Conservation (phyloP, 2,329 filamentous ascomycete genomes). For the Lomentospora prolificans region DNA sequence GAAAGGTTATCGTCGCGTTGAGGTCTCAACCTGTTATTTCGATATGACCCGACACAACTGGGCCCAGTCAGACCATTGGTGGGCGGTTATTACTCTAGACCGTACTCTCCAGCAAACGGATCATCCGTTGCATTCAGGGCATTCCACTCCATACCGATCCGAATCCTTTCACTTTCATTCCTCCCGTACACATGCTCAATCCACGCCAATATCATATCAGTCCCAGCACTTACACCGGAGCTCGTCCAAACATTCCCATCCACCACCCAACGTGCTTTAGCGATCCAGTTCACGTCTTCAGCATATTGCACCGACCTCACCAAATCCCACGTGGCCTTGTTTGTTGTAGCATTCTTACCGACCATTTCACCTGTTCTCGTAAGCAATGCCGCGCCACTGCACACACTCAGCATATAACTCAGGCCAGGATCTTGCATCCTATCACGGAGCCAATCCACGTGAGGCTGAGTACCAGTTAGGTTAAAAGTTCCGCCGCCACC, state of each 20-base stretch:
- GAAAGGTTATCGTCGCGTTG: too few relatives aligned
- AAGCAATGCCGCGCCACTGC: constrained; percentile 17
- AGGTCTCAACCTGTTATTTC: too few relatives aligned
- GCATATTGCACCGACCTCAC: constrained; percentile 15
- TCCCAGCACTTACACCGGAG: constrained; percentile 49
- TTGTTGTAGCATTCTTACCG: constrained; percentile 19
- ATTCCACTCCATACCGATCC: constrained; percentile 11
- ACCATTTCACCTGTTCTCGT: constrained; percentile 45
- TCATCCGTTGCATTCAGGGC: constrained; percentile 9
- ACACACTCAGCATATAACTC: background rate
- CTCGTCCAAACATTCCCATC: constrained; percentile 50
- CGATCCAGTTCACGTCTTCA: constrained; percentile 36
- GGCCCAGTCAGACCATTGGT: too few relatives aligned
- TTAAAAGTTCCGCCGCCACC: background rate
- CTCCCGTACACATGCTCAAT: constrained; percentile 42
- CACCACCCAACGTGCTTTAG: constrained; percentile 44
- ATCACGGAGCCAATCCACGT: background rate
- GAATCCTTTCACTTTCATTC: constrained; percentile 16
- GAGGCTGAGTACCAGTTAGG: background rate
- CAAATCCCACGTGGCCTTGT: constrained; percentile 30
- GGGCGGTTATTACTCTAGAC: too few relatives aligned
- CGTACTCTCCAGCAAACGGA: constrained; percentile 12
- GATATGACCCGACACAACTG: too few relatives aligned
- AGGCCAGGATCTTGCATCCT: background rate
- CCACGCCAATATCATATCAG: constrained; percentile 50